A percentile compares a stretch with the other conserved stretches of the same genome.
Conservation (phyloP, 78 protist genomes). For the Dictyostelium intermedium region DNA sequence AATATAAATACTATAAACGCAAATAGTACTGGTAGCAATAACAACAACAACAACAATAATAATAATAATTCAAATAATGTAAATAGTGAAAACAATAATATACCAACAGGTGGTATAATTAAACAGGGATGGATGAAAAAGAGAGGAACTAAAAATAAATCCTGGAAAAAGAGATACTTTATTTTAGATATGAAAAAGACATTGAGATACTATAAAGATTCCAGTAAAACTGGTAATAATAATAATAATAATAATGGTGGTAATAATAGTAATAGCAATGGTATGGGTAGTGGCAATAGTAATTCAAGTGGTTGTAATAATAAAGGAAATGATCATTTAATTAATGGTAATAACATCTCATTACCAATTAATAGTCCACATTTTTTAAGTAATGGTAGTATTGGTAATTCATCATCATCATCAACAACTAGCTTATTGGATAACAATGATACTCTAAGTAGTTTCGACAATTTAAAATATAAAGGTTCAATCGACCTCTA, state of each 20-base stretch:
- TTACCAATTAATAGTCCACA: not conserved
- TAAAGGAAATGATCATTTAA: not conserved
- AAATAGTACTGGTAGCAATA: not conserved
- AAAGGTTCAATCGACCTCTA: slow-evolving; percentile 57
- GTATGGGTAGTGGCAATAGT: not conserved
- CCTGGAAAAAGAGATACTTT: slow-evolving; percentile 66
- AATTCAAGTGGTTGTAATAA: not conserved
- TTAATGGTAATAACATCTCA: not conserved
- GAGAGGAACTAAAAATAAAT: slow-evolving; percentile 44
- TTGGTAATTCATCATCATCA: not conserved
- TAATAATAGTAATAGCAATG: not conserved
- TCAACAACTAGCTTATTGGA: not conserved
- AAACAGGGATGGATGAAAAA: slow-evolving; percentile 77
- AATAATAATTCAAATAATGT: not conserved
- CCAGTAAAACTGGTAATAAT: not conserved
- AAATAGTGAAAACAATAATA: slow-evolving; percentile 9
- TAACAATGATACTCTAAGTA: not conserved
- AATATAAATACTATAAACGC: not conserved
- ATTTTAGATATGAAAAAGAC: slow-evolving; percentile 48
- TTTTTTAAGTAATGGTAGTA: not conserved
- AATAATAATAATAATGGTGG: not conserved
- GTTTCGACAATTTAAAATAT: slow-evolving; percentile 20
- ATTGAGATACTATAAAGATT: slow-evolving; percentile 16
- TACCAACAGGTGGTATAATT: slow-evolving; percentile 52
- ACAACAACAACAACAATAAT: not conserved